Percentiles rank a stretch among this genome's conserved stretches.
phyloP scores from a whole-genome alignment of 495 filamentous ascomycete genomes.

The Friedmanniomyces simplex region DNA sequence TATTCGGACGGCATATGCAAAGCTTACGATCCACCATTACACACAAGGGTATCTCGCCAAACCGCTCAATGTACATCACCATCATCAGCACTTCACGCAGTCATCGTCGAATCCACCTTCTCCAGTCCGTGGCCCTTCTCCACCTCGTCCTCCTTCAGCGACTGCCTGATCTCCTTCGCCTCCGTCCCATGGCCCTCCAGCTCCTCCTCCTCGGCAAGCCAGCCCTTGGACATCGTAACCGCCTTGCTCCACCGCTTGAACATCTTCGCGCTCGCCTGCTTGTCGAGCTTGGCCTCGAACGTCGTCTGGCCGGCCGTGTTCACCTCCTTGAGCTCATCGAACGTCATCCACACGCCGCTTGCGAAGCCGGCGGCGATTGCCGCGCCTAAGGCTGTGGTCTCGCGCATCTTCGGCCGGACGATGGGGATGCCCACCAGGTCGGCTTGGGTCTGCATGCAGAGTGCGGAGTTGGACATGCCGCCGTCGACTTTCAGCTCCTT shows the following conservation, averaged over 20 bases:
- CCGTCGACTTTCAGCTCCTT: slow-evolving; percentile 78
- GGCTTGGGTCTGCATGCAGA: slow-evolving; percentile 94
- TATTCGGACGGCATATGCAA: too few relatives aligned
- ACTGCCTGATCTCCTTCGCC: slow-evolving; percentile 1
- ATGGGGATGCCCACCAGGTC: slow-evolving; percentile 83
- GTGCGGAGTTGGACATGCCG: slow-evolving; percentile 85
- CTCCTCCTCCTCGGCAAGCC: slow-evolving; percentile 42
- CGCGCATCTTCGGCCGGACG: slow-evolving; percentile 81
- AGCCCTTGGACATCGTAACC: slow-evolving; percentile 82
- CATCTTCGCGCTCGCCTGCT: slow-evolving; percentile 51
- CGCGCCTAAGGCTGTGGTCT: slow-evolving; percentile 88
- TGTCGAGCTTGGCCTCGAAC: slow-evolving; percentile 58
- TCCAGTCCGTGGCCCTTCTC: too few relatives aligned
- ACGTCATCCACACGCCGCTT: slow-evolving; percentile 67
- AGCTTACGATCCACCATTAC: too few relatives aligned
- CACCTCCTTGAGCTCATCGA: slow-evolving; percentile 68
- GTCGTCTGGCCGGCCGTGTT: slow-evolving; percentile 62
- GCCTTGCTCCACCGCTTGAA: slow-evolving; percentile 76
- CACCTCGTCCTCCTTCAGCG: slow-evolving; percentile 1
- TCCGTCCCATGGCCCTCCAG: slow-evolving; percentile 3
- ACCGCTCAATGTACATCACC: too few relatives aligned
- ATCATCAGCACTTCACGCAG: neutral
- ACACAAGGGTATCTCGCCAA: too few relatives aligned
- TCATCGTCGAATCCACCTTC: neutral
- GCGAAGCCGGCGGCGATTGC: slow-evolving; percentile 90